Evolutionary conservation across 352 stramenopile genomes (phyloP), one percentile per base, ranked within the genome.

Genomic region (Halophytophthora polymorphica): DNA sequence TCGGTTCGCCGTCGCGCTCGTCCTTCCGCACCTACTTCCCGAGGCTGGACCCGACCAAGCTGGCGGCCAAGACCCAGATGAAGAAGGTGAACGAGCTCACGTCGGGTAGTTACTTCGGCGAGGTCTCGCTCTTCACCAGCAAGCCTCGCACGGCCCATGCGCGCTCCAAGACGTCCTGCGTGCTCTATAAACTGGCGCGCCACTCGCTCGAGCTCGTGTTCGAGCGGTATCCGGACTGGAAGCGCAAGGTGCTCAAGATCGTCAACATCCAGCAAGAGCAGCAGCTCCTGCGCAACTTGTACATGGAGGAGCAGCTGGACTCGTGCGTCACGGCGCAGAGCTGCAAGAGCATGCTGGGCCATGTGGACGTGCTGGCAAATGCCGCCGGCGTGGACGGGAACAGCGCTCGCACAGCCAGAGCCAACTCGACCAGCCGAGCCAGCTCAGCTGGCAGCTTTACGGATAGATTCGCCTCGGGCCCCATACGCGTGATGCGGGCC

Each of bases 1-100:
- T 60, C 21, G 52, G 35, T 14, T 53, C 54, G 5, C 53, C 53
- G 1, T 53, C 48, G 5, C 65, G 42, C 0, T 50, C 55, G 2
- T 59, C 56, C 11, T 60, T 64, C 25, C 58, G 40, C 21, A 70
- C 48, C 3, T 53, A 50, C 22, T 62, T 59, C 25, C 58, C 58
- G 1, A 47, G 31, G 8, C 29, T 56, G 6, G 51, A 75, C 22
- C 39, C 59, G 13, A 61, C 58, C 17, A 69, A 70, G 38, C 18
- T 59, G 18, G 60, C 69, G 7, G 31, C 50, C 0, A 60, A 64
- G 49, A 48, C 42, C 2, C 58, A 71, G 8, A 28, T 80, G 42
- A 77, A 72, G 17, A 87, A 85, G 49, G 71, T 87, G 1, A 85
- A 77, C 22, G 73, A 87, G 43, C 66, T 87, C 17, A 66, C 58